Percentiles rank a stretch among this genome's conserved stretches.
phyloP scores from a whole-genome alignment of 441 rosid species.

The Populus hybrid region DNA sequence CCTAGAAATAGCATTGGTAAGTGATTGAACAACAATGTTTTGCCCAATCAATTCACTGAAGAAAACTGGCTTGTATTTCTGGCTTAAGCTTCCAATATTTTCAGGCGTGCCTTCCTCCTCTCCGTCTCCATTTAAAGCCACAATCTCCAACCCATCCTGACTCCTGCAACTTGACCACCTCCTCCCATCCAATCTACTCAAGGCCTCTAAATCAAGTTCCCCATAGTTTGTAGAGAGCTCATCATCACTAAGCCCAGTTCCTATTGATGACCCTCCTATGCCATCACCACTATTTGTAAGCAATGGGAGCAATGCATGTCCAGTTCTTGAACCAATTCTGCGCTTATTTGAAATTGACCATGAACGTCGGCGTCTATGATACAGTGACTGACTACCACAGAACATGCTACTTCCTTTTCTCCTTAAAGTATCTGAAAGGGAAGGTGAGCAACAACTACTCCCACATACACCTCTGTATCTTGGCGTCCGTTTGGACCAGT shows the following conservation, averaged over 20 bases:
- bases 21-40: slow-evolving; percentile 83
- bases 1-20: slow-evolving; percentile 65
- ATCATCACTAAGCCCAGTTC: slow-evolving; percentile 78
- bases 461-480: slow-evolving; percentile 68
- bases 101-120: slow-evolving; percentile 73
- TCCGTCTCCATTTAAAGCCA: slow-evolving; percentile 52
- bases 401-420: slow-evolving; percentile 86
- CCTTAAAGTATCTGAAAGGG: slow-evolving; percentile 84
- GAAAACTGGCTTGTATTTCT: slow-evolving; percentile 83
- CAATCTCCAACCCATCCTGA: slow-evolving; percentile 75
- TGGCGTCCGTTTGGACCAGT: slow-evolving; percentile 82
- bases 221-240: slow-evolving; percentile 89
- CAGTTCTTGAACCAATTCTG: slow-evolving; percentile 56
- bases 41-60: slow-evolving; percentile 91
- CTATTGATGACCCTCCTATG: slow-evolving; percentile 77
- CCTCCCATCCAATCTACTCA: slow-evolving; percentile 95
- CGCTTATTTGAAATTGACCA: slow-evolving; percentile 47
- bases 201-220: slow-evolving; percentile 94
- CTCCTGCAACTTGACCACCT: slow-evolving; percentile 96
- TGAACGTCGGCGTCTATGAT: slow-evolving; percentile 46
- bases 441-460: slow-evolving; percentile 91
- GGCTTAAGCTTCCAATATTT: slow-evolving; percentile 71
- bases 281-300: slow-evolving; percentile 59
- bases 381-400: slow-evolving; percentile 71
- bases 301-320: slow-evolving; percentile 80